Conservation (phyloP, 2,329 filamentous ascomycete species). For the Fusarium sp. region DNA sequence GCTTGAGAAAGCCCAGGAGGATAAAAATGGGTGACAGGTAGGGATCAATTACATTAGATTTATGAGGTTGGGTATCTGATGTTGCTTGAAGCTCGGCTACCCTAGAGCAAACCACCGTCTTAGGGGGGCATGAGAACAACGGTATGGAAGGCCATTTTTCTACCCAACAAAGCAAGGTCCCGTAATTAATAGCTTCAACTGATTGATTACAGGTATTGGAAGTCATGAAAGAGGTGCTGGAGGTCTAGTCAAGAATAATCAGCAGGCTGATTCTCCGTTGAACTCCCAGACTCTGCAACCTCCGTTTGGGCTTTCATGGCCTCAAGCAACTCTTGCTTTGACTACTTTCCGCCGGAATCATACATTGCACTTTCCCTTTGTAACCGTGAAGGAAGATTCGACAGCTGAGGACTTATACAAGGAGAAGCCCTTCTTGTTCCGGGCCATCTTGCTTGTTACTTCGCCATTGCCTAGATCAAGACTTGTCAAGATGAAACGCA, state of each 20-base stretch:
- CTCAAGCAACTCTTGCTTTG: slow-evolving; percentile 51
- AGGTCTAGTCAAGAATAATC: not conserved
- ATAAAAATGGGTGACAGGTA: slow-evolving; percentile 45
- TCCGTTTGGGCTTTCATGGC: slow-evolving; percentile 55
- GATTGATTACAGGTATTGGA: not conserved
- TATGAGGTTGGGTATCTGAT: not conserved
- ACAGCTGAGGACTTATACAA: slow-evolving; percentile 46
- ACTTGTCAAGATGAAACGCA: slow-evolving; percentile 55
- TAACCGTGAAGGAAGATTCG: slow-evolving; percentile 47
- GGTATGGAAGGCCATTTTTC: not conserved
- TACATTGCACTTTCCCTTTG: slow-evolving; percentile 54
- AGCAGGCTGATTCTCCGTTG: not conserved
- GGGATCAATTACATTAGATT: not conserved
- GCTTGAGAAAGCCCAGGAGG: slow-evolving; percentile 48
- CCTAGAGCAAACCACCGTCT: not conserved
- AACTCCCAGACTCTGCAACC: slow-evolving; percentile 5
- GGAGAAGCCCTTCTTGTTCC: slow-evolving; percentile 54
- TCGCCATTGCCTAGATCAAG: slow-evolving; percentile 44
- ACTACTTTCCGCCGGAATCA: slow-evolving; percentile 49
- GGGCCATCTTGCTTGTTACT: slow-evolving; percentile 54
- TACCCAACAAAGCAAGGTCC: too few species aligned
- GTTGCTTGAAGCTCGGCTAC: not conserved
- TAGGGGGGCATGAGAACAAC: not conserved
- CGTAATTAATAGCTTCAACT: not conserved
- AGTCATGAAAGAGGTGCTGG: not conserved